These are phyloP conservation scores for Hypoxylon sp. DNA, from an alignment of 2,329 filamentous ascomycete genomes.

Conservation along the genomic window DNA sequence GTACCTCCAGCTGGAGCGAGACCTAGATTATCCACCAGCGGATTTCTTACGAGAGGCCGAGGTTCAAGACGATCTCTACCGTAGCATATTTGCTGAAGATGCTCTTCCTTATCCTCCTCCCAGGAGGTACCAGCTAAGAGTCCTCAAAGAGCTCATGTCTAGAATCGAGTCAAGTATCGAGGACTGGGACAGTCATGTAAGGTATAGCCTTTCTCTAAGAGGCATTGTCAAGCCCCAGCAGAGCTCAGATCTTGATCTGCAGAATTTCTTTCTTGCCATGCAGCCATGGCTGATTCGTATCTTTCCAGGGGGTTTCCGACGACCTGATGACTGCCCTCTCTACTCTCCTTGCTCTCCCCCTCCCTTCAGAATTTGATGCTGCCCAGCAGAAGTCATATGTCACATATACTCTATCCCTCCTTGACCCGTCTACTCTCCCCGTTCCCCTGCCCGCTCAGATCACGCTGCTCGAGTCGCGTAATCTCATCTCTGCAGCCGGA, in stretches of 20 bases:
- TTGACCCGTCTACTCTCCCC: slow-evolving; percentile 27
- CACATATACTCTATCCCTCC: slow-evolving; percentile 67
- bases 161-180: slow-evolving; percentile 77
- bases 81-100: slow-evolving; percentile 69
- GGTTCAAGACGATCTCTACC: slow-evolving; percentile 73
- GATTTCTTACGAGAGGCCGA: slow-evolving; percentile 64
- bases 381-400: slow-evolving; percentile 79
- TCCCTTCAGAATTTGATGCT: slow-evolving; percentile 69
- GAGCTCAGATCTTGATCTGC: too few relatives aligned
- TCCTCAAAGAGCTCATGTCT: slow-evolving; percentile 75
- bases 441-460: slow-evolving; percentile 48
- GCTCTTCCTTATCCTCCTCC: slow-evolving; percentile 67
- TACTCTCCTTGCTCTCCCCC: slow-evolving; percentile 66
- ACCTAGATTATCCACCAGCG: slow-evolving; percentile 69
- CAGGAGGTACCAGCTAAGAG: slow-evolving; percentile 71
- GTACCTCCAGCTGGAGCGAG: slow-evolving; percentile 77
- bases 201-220: slow-evolving; percentile 46
- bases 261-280: slow-evolving; percentile 27
- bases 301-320: slow-evolving; percentile 79
- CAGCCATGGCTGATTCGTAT: slow-evolving; percentile 36
- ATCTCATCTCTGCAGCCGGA: slow-evolving; percentile 72
- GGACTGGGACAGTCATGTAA: slow-evolving; percentile 88
- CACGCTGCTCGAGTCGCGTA: slow-evolving; percentile 73
- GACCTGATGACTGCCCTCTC: slow-evolving; percentile 76
- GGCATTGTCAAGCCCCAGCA: too few relatives aligned